These are phyloP conservation scores for Chaetomium tenue DNA, from an alignment of 495 filamentous ascomycete genomes.

Conservation along the genomic window DNA sequence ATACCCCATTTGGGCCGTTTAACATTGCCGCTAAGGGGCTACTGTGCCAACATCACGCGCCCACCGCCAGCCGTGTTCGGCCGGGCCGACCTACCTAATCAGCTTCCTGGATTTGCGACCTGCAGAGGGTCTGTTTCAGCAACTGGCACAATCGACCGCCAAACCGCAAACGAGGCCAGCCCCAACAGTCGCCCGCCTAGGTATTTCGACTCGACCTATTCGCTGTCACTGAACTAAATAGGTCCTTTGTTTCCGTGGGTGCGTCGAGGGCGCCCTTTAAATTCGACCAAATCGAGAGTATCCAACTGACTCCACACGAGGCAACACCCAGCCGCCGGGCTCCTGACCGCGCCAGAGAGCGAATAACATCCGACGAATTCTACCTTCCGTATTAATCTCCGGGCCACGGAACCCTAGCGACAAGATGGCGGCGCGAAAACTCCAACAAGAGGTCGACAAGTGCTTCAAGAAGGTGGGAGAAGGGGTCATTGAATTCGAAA, in stretches of 20 bases:
- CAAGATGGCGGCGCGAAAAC: slow-evolving; percentile 89
- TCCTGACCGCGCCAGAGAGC: slow-evolving; percentile 13
- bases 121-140: slow-evolving; percentile 21
- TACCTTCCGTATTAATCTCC: neutral
- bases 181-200: slow-evolving; percentile 4
- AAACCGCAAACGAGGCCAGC: slow-evolving; percentile 6
- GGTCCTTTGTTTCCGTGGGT: neutral
- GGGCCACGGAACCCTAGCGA: slow-evolving; percentile 17
- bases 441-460: slow-evolving; percentile 95
- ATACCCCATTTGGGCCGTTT: neutral
- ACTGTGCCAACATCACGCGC: slow-evolving; percentile 15
- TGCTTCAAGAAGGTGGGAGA: slow-evolving; percentile 96
- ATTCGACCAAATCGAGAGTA: neutral
- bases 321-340: slow-evolving; percentile 1
- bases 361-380: neutral
- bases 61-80: slow-evolving; percentile 12
- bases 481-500: slow-evolving; percentile 88
- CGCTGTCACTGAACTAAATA: neutral
- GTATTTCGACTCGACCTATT: neutral
- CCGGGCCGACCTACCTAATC: slow-evolving; percentile 10
- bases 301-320: neutral
- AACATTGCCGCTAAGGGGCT: slow-evolving; percentile 8
- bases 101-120: slow-evolving; percentile 17
- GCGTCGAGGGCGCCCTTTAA: neutral
- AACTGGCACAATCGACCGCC: slow-evolving; percentile 9